These are phyloP conservation scores for Halenospora varia DNA, from an alignment of 495 filamentous ascomycete species.

Conservation along the genomic window DNA sequence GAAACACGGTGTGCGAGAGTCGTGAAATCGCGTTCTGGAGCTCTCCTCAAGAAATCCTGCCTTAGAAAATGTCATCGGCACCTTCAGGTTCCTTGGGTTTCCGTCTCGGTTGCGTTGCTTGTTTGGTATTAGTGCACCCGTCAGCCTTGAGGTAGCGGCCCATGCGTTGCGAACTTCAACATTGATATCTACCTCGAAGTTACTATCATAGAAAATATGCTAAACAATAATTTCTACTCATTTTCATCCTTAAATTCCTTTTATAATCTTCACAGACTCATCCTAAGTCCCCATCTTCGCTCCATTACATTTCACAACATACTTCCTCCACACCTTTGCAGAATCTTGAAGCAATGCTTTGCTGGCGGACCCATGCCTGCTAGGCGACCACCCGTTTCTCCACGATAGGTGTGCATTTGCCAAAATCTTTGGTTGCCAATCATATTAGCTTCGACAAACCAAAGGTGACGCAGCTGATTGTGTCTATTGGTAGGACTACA, in stretches of 20 bases:
- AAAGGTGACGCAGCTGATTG: too few relatives aligned
- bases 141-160: too few relatives aligned
- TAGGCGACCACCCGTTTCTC: neutral
- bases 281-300: neutral
- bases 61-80: slow-evolving; percentile 1
- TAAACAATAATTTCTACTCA: too few relatives aligned
- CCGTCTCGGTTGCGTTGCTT: neutral
- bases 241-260: too few relatives aligned
- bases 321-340: neutral
- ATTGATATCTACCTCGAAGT: too few relatives aligned
- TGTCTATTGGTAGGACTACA: too few relatives aligned
- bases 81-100: neutral
- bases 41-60: neutral
- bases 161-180: too few relatives aligned
- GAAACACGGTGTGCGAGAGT: neutral
- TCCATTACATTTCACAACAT: too few relatives aligned
- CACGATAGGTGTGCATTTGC: neutral
- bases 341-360: neutral
- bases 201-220: too few relatives aligned
- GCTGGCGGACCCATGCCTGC: neutral
- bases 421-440: too few relatives aligned
- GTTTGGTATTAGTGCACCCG: neutral
- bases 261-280: neutral
- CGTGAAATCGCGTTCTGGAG: neutral
- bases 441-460: too few relatives aligned